Evolutionary conservation across 2,329 filamentous ascomycete genomes (phyloP), one percentile per base, ranked within the genome.

Genomic region (Diaporthe nobilis): DNA sequence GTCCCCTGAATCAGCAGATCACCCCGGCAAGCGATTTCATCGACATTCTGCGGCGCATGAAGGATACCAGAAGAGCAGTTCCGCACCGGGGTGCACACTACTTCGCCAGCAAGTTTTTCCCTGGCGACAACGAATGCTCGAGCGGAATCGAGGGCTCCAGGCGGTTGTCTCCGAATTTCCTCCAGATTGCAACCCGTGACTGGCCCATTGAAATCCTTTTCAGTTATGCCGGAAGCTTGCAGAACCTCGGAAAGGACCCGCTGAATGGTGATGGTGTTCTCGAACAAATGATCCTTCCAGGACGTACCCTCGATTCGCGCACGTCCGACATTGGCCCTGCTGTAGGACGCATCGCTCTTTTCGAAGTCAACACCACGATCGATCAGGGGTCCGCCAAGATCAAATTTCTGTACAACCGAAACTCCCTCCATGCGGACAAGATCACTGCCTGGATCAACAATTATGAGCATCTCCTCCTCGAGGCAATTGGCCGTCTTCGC

Each of bases 181-280:
- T 75, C 2, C 75, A 75, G 42, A 73, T 77, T 17, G 75, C 75
- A 13, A 77, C 80, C 0, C 79, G 83, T 1, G 86, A 88, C 55
- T 85, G 85, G 76, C 89, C 89, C 0, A 86, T 92, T 65, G 91
- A 92, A 80, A 84, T 92, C 51, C 85, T 91, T 47, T 91, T 92
- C 80, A 91, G 86, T 74, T 90, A 89, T 77, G 83, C 87, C 2
- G 89, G 90, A 4, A 86, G 86, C 0, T 82, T 87, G 22, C 86
- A 89, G 67, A 85, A 87, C n/a, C 80, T 89, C 0, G 86, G 88
- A 70, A 84, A 84, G 2, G 82, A 85, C 13, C 71, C 71, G 6
- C 34, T 73, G 6, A 73, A 57, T 20, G 71, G 71, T n/a, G 86
- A 88, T 58, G 85, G 87, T 1, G 82, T 92, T 1, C 84, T 92